A percentile compares a stretch with the other conserved stretches of the same genome.
These are phyloP conservation scores for Sporothrix globosa DNA, from an alignment of 2,329 filamentous ascomycete genomes.

Conservation along the genomic window DNA sequence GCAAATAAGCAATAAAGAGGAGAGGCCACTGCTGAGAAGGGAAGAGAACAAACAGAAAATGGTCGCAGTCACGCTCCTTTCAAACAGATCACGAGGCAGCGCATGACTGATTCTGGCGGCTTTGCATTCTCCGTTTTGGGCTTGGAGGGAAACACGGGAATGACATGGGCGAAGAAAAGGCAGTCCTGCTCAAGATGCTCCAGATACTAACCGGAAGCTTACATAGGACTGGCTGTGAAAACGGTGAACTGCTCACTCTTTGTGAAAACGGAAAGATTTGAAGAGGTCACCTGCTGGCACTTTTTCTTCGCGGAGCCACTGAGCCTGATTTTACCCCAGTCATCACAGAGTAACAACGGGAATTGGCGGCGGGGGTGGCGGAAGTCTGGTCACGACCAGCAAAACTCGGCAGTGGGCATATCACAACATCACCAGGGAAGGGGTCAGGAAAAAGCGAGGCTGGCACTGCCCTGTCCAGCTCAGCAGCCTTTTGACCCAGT, in stretches of 20 bases:
- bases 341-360: no score
- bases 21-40: background rate
- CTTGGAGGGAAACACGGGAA: background rate
- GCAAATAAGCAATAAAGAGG: conserved; percentile 4
- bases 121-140: conserved; percentile 20
- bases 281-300: conserved; percentile 8
- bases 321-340: background rate
- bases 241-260: background rate
- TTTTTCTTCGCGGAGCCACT: background rate
- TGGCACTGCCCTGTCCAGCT: background rate
- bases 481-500: background rate
- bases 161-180: no score
- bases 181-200: no score
- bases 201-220: no score
- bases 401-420: background rate
- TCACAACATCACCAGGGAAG: background rate
- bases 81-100: conserved; percentile 7
- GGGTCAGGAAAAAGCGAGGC: background rate
- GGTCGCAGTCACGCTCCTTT: conserved; percentile 8
- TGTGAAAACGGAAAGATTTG: conserved; percentile 12
- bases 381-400: background rate
- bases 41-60: background rate
- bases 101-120: conserved; percentile 7
- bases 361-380: conserved; percentile 16
- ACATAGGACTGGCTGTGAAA: no score